Evolutionary conservation across 768 basidiomycete species (phyloP), one percentile per base, ranked within the genome.

Genomic region (Holtermanniella nyarrowii): DNA sequence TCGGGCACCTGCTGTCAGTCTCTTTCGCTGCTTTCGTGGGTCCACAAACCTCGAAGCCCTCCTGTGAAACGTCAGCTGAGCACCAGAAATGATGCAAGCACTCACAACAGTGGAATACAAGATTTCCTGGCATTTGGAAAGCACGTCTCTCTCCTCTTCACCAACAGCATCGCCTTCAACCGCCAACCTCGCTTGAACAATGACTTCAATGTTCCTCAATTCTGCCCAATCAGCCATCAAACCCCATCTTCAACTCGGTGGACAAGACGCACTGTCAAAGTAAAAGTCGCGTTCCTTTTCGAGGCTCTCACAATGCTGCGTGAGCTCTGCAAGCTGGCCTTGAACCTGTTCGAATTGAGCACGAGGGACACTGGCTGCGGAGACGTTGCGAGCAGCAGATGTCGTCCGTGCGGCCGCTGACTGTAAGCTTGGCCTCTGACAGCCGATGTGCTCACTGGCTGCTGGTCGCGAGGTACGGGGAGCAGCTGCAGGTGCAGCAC

Each of bases 221-320:
- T 97, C 60, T 55, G 22, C 27, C 23, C 16, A 21, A 23, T 1
- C 14, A 40, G 4, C 21, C 25, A 42, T 26, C 23, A 18, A 13
- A 12, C 26, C 27, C 12, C 14, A 37, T 37, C 31, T 7, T 37
- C 31, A 16, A 7, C 10, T 16, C 10, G 31, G 31, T 37, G 16
- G 31, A 37, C 31, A 16, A 24, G 62, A 61, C 77, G 44, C 60
- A 93, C 91, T 99, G 65, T 85, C 83, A 72, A 97, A 99, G 74
- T 99, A 99, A 72, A 99, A 97, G 71, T 97, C 91, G 43, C 91
- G 76, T 74, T 99, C 95, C 76, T 90, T 96, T 77, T 97, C 90
- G 37, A 97, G 75, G 1, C 87, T 86, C 67, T 91, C 89, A 58
- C 95, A 75, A 65, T 88, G 85, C 0, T 76, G 70, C 27, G 80